Evolutionary conservation across 495 filamentous ascomycete species (phyloP), one percentile per base, ranked within the genome.

Genomic region (Haplographium delicatum): DNA sequence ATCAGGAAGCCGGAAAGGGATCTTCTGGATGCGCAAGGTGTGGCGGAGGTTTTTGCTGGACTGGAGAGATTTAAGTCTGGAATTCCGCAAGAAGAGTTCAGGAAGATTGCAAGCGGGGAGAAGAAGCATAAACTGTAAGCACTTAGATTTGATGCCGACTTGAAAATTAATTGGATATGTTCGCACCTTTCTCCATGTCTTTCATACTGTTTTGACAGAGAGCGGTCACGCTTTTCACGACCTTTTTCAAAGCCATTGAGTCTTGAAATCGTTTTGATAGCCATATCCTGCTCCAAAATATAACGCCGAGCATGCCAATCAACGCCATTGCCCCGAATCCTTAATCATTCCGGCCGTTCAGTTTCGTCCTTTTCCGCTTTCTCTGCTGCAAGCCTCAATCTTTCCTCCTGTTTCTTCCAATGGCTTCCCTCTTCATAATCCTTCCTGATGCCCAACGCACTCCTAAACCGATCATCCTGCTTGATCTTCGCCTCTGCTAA

Each of bases 401-500:
- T 70, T 68, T 94, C 87, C 66, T 86, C 82, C 59, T 84, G 76
- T 60, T 71, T 75, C 68, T 73, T 70, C 84, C 86, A 85, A 67
- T 89, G 78, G 45, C 84, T 71, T 25, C 87, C 88, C 58, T 93
- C 91, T 68, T 94, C 85, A 66, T 91, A 88, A 72, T 95, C 81
- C 69, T 84, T 83, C 55, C 80, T 78, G 56, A 97, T 95, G 40
- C 89, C 89, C 64, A 99, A 75, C 22, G 93, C 93, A 68, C 79
- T 89, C 52, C 91, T 70, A 63, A 97, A 72, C 66, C 86, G 73
- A 74, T 96, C 90, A 65, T 83, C 95, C 77, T 99, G 91, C 65
- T 86, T 84, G 62, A 95, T 91, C 81, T 99, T 99, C 46, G 91
- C 91, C 63, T 90, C 84, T 20, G 93, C 93, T 59, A 95, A 68